Percentiles rank a stretch among this genome's conserved stretches.
These are phyloP conservation scores for Sclerotinia sclerotiorum DNA, from an alignment of 2,329 filamentous ascomycete species.

Conservation along the genomic window DNA sequence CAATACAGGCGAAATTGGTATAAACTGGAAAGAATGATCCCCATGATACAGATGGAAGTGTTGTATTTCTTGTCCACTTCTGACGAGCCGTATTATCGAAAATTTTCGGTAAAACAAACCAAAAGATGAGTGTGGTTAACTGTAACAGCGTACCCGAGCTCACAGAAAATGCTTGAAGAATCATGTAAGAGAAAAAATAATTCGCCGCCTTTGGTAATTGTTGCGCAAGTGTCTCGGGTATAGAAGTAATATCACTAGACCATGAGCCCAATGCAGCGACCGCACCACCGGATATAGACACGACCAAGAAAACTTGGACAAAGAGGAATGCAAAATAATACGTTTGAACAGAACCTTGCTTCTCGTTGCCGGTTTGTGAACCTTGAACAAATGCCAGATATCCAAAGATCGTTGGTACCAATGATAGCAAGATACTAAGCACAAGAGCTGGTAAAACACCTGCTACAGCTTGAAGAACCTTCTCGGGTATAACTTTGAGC, in stretches of 20 bases:
- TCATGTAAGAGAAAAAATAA: conserved; percentile 99
- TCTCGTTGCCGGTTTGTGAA: conserved; percentile 76
- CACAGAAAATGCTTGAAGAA: conserved; percentile 87
- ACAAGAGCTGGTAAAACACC: conserved; percentile 83
- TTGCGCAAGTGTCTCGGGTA: conserved; percentile 69
- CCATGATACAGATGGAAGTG: conserved; percentile 77
- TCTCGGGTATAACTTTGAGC: conserved; percentile 64
- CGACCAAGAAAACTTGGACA: conserved; percentile 90
- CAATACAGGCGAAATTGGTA: conserved; percentile 94
- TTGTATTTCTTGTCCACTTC: conserved; percentile 85
- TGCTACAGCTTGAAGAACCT: conserved; percentile 64
- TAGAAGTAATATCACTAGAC: conserved; percentile 53
- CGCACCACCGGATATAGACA: conserved; percentile 78
- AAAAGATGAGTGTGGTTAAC: conserved; percentile 72
- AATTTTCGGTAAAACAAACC: conserved; percentile 78
- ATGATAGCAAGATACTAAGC: conserved; percentile 72
- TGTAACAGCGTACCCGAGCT: conserved; percentile 88
- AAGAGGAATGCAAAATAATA: conserved; percentile 96
- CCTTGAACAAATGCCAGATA: conserved; percentile 73
- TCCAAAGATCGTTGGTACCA: conserved; percentile 77
- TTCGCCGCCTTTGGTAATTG: conserved; percentile 86
- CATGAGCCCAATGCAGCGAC: conserved; percentile 59
- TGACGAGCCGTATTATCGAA: conserved; percentile 77
- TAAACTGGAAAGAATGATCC: conserved; percentile 94
- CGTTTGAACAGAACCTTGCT: conserved; percentile 79